A percentile compares a stretch with the other conserved stretches of the same genome.
Evolutionary conservation across 257 asterid species (phyloP).

Genomic region (Solanum gandarillasii): DNA sequence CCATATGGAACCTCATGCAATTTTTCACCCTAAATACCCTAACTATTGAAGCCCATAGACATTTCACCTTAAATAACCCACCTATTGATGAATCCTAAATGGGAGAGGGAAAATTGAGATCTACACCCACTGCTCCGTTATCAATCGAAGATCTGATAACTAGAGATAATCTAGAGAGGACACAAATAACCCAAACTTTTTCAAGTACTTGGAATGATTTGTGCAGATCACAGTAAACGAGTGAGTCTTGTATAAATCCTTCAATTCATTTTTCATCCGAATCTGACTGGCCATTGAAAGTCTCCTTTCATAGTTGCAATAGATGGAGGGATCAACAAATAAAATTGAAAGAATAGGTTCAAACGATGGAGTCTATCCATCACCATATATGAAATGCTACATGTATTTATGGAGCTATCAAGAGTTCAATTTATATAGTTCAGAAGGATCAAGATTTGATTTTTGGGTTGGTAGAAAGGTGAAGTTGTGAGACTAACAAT

Average conservation of each 20-base stretch:
- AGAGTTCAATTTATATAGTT: too few species aligned
- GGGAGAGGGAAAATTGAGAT: not conserved
- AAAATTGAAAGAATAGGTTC: not conserved
- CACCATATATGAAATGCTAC: not conserved
- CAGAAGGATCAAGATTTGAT: too few species aligned
- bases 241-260: not conserved
- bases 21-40: not conserved
- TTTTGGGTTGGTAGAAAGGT: too few species aligned
- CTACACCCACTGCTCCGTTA: not conserved
- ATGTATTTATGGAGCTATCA: too few species aligned
- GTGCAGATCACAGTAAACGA: not conserved
- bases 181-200: not conserved
- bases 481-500: too few species aligned
- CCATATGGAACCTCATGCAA: not conserved
- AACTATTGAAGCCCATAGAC: not conserved
- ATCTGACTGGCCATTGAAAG: not conserved
- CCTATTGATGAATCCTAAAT: not conserved
- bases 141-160: not conserved
- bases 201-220: not conserved
- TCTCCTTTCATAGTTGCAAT: not conserved
- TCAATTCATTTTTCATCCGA: not conserved
- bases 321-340: not conserved
- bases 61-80: not conserved
- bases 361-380: not conserved
- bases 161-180: not conserved